These are phyloP conservation scores for Cyathus striatus DNA, from an alignment of 768 basidiomycete genomes.

Conservation along the genomic window DNA sequence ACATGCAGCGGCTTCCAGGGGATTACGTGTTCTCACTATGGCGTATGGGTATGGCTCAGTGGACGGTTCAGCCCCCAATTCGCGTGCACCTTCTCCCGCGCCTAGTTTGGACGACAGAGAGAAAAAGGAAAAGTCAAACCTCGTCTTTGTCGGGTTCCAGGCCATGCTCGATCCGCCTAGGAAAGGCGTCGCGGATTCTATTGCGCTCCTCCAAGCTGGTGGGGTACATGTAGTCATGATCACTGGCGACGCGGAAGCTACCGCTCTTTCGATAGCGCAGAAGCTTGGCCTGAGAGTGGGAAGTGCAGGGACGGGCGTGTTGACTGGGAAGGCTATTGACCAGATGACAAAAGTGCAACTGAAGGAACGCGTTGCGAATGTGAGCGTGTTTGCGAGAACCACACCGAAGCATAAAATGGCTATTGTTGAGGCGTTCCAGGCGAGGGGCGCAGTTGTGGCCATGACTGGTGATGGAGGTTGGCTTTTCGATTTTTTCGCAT, in stretches of 20 bases:
- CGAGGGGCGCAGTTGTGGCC: constrained; percentile 84
- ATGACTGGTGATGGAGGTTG: constrained; percentile 97
- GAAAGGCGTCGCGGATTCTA: constrained; percentile 88
- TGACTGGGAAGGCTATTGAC: constrained; percentile 85
- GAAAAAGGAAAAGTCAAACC: constrained; percentile 37
- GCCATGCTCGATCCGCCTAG: constrained; percentile 96
- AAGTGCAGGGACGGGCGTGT: constrained; percentile 38
- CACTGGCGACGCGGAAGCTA: constrained; percentile 90
- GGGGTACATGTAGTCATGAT: constrained; percentile 99
- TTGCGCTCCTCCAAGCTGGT: constrained; percentile 72
- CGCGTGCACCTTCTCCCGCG: constrained; percentile 20
- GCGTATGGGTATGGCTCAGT: constrained; percentile 76
- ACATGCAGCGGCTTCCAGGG: constrained; percentile 62
- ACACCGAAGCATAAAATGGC: constrained; percentile 98
- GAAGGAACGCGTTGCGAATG: constrained; percentile 71
- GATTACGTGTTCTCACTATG: constrained; percentile 87
- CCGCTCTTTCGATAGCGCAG: constrained; percentile 83
- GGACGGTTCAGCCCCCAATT: constrained; percentile 29
- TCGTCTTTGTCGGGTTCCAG: constrained; percentile 90
- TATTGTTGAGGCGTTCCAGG: constrained; percentile 91
- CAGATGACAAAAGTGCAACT: constrained; percentile 77
- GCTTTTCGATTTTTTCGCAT: constrained; percentile 1
- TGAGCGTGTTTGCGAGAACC: constrained; percentile 91
- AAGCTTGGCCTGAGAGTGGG: constrained; percentile 74
- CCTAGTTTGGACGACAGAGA: constrained; percentile 15